Conservation (phyloP, 306 rosid species). For the Cucumis melo region DNA sequence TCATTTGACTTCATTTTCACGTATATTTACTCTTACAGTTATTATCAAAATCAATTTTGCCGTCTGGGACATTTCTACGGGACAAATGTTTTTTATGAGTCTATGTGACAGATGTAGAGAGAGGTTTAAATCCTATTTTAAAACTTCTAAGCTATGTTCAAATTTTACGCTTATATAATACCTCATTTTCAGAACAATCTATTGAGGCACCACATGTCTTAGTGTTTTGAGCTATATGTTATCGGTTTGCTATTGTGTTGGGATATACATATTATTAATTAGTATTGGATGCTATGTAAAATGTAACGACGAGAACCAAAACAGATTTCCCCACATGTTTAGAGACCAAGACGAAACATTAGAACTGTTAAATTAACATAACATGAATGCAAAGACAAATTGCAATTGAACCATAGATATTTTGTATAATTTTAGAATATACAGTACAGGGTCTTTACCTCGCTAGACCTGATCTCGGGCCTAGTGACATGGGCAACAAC, state of each 20-base stretch:
- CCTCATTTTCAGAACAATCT: neutral
- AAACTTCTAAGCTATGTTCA: neutral
- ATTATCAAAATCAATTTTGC: neutral
- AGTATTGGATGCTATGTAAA: neutral
- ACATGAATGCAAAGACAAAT: neutral
- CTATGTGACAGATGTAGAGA: neutral
- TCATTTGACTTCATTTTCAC: neutral
- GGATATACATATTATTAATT: neutral
- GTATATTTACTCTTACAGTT: neutral
- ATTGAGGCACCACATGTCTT: neutral
- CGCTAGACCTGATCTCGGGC: constrained; percentile 82
- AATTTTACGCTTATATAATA: neutral
- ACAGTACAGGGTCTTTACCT: constrained; percentile 28
- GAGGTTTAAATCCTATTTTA: neutral
- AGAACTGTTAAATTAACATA: neutral
- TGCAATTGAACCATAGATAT: neutral
- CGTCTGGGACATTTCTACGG: neutral
- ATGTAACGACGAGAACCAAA: neutral
- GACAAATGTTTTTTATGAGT: neutral
- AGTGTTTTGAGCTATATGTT: neutral
- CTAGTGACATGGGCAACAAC: constrained; percentile 94
- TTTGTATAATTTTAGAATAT: neutral
- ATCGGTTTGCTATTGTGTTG: neutral
- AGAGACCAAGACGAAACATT: neutral
- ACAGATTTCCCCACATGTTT: neutral